Conservation (phyloP, 495 filamentous ascomycete species). For the Lasiosphaeria miniovina region DNA sequence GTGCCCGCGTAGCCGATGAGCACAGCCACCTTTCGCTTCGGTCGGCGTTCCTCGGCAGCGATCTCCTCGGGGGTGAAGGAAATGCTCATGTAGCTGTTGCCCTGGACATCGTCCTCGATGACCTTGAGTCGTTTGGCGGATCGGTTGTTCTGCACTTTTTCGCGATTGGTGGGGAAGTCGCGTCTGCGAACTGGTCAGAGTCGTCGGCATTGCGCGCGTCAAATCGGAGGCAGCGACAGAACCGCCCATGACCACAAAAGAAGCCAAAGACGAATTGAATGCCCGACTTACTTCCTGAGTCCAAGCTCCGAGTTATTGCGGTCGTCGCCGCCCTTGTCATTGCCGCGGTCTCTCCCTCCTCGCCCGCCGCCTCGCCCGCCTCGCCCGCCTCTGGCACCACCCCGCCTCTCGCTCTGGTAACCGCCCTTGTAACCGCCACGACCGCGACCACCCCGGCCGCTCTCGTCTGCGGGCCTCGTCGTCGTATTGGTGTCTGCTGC, state of each 20-base stretch:
- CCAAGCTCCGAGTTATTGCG: background rate
- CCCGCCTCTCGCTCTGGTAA: constrained; percentile 1
- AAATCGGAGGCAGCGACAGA: too few relatives aligned
- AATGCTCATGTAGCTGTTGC: constrained; percentile 42
- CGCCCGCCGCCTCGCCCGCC: constrained; percentile 12
- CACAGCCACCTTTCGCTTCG: constrained; percentile 94
- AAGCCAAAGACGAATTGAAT: background rate
- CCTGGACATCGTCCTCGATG: constrained; percentile 41
- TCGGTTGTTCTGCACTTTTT: constrained; percentile 55
- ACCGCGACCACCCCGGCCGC: background rate
- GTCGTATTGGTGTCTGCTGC: background rate
- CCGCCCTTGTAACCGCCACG: constrained; percentile 2
- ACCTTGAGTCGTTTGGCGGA: constrained; percentile 52
- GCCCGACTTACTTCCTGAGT: background rate
- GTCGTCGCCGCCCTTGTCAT: background rate
- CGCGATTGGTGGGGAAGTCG: constrained; percentile 55
- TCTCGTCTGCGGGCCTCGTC: background rate
- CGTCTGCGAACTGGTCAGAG: constrained; percentile 26
- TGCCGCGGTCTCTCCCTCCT: background rate
- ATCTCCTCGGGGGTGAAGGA: constrained; percentile 66
- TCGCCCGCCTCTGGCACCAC: constrained; percentile 3
- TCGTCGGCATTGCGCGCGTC: constrained; percentile 23
- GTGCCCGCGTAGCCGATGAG: constrained; percentile 92
- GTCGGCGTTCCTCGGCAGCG: constrained; percentile 74
- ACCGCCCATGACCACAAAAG: too few relatives aligned